Conservation (phyloP, 306 rosid genomes). For the Potentilla sterilis region DNA sequence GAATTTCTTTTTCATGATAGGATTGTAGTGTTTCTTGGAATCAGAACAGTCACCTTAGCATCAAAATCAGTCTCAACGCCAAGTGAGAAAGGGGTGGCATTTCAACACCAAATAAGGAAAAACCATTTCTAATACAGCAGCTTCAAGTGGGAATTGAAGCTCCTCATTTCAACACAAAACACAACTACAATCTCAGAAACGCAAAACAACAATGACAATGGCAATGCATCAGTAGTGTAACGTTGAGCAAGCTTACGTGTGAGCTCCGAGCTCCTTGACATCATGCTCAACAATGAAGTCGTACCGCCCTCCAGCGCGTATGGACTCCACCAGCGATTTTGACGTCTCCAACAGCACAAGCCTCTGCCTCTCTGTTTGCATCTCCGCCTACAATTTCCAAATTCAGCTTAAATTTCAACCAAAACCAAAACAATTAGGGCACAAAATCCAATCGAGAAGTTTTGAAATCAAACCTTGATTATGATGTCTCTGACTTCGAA, state of each 20-base stretch:
- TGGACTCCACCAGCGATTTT: constrained; percentile 83
- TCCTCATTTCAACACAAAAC: too few species aligned
- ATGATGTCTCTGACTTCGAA: constrained; percentile 77
- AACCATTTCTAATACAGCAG: too few species aligned
- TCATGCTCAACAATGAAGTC: constrained; percentile 98
- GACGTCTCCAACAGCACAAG: constrained; percentile 86
- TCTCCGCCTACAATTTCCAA: constrained; percentile 62
- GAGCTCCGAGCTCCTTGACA: constrained; percentile 96
- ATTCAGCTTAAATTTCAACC: not conserved
- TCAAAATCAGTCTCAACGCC: too few species aligned
- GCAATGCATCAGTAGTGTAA: not conserved
- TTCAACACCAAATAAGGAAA: too few species aligned
- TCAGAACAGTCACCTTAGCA: too few species aligned
- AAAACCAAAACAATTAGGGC: not conserved
- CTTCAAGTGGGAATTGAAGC: too few species aligned
- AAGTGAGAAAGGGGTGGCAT: too few species aligned
- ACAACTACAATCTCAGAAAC: too few species aligned
- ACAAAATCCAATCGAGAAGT: not conserved
- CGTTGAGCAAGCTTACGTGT: constrained; percentile 69
- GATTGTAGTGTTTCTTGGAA: too few species aligned
- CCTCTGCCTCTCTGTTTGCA: constrained; percentile 95
- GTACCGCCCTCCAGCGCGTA: constrained; percentile 89
- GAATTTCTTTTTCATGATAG: too few species aligned
- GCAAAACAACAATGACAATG: not conserved
- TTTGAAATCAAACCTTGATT: constrained; percentile 54